Base-by-base conservation (phyloP, 2,329 filamentous ascomycete genomes). In the Fusarium duplospermum region DNA sequence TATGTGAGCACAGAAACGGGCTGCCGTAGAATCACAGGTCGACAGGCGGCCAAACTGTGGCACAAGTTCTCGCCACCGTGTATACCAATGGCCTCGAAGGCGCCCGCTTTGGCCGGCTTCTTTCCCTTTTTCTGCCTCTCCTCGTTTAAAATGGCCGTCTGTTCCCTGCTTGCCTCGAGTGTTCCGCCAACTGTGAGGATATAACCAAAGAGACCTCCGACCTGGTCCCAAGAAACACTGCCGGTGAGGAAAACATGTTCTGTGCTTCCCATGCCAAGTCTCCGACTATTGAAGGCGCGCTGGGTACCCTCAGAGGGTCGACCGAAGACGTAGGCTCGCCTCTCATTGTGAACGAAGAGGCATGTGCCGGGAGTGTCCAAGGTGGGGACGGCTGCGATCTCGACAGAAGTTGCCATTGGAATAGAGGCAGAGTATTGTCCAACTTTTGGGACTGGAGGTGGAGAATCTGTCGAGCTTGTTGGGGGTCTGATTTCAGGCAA, bases 191-290 rank as follows among this genome's bases (percentile, higher is more conserved):
- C 82, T 6, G 94, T 97, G 74, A 99, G 87, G 66, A 98, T 88
- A 86, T 95, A 89, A 62, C 96, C 96, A 71, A 98, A 85, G 72
- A 98, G 84, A 4, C 96, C 96, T 66, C 96, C 96, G 36, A 90
- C 89, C 77, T 90, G 93, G 33, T 86, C 84, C 94, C 95, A 98
- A 80, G 90, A 88, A 45, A 93, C 89, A 45, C 87, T 87, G 4
- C 96, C 96, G 1, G 94, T 93, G 67, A 99, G 81, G 81, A 99
- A 98, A 67, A 98, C 86, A 77, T 97, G 91, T 56, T 90, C 89
- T 1, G 94, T 86, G 80, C 92, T 92, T 31, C 86, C 82, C 74
- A 97, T 78, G 36, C 88, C 86, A 11, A 92, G 80, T 65, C 91
- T 93, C 72, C 92, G 89, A 82, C 95, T 91, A 40, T 88, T 87